These are phyloP conservation scores for Choiromyces venosus DNA, from an alignment of 495 filamentous ascomycete species.

Conservation along the genomic window DNA sequence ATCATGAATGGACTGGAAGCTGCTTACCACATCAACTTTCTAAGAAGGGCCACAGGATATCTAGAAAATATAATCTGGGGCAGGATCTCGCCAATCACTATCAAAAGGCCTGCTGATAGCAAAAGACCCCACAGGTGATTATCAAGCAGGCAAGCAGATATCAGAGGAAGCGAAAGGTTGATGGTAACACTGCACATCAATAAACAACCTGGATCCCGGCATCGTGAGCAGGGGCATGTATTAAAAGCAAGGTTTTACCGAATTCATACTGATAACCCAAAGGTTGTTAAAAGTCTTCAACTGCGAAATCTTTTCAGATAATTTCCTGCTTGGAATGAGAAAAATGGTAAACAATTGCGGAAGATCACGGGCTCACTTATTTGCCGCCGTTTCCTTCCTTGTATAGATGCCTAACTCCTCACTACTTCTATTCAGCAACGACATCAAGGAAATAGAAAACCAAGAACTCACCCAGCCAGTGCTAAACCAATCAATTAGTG, in stretches of 20 bases:
- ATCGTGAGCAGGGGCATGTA: background rate
- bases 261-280: conserved; percentile 24
- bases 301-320: conserved; percentile 22
- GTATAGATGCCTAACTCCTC: background rate
- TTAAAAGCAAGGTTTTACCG: background rate
- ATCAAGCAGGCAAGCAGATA: conserved; percentile 30
- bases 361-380: background rate
- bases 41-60: conserved; percentile 26
- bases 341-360: background rate
- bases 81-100: conserved; percentile 29
- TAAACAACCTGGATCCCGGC: conserved; percentile 20
- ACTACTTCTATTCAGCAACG: background rate
- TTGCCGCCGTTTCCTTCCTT: background rate
- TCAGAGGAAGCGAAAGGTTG: conserved; percentile 32
- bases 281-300: conserved; percentile 25
- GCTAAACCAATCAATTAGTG: background rate
- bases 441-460: background rate
- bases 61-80: conserved; percentile 28
- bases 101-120: conserved; percentile 28
- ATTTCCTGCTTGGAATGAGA: conserved; percentile 16
- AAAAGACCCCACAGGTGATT: conserved; percentile 34
- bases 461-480: conserved; percentile 21
- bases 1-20: background rate
- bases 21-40: conserved; percentile 36
- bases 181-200: conserved; percentile 33